These are phyloP conservation scores for Dactylellina sp. DNA, from an alignment of 2,329 filamentous ascomycete species.

Conservation along the genomic window DNA sequence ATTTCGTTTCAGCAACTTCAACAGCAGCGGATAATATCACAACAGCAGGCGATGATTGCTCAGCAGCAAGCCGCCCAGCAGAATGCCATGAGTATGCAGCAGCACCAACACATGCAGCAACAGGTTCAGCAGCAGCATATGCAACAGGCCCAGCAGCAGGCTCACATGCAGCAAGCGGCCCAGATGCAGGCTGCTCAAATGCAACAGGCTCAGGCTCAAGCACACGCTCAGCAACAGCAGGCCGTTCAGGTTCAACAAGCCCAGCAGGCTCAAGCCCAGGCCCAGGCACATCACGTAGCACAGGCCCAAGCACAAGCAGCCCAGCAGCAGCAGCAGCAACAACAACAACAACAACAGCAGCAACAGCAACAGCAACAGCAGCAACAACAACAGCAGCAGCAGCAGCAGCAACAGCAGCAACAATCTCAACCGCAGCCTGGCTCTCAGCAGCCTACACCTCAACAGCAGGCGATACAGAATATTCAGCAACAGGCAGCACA, in stretches of 20 bases:
- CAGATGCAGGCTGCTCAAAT: slow-evolving; percentile 56
- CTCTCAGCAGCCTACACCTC: slow-evolving; percentile 59
- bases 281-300: slow-evolving; percentile 49
- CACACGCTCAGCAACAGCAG: slow-evolving; percentile 55
- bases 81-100: slow-evolving; percentile 21
- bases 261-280: slow-evolving; percentile 59
- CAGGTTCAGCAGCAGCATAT: slow-evolving; percentile 19
- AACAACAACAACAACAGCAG: slow-evolving; percentile 61
- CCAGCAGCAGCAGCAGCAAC: slow-evolving; percentile 57
- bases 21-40: slow-evolving; percentile 4
- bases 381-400: slow-evolving; percentile 60
- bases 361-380: slow-evolving; percentile 59
- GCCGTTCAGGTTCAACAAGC: slow-evolving; percentile 61
- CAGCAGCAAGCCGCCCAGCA: slow-evolving; percentile 19
- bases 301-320: slow-evolving; percentile 57
- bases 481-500: slow-evolving; percentile 49
- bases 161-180: slow-evolving; percentile 58
- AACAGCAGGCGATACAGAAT: slow-evolving; percentile 33
- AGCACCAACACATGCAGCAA: slow-evolving; percentile 2
- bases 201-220: slow-evolving; percentile 56
- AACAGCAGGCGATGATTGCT: slow-evolving; percentile 36
- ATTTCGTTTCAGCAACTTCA: background rate
- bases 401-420: slow-evolving; percentile 63
- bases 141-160: slow-evolving; percentile 31
- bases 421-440: slow-evolving; percentile 58